Base-by-base conservation (phyloP, 2,329 filamentous ascomycete species). In the Talaromyces pinophilus region DNA sequence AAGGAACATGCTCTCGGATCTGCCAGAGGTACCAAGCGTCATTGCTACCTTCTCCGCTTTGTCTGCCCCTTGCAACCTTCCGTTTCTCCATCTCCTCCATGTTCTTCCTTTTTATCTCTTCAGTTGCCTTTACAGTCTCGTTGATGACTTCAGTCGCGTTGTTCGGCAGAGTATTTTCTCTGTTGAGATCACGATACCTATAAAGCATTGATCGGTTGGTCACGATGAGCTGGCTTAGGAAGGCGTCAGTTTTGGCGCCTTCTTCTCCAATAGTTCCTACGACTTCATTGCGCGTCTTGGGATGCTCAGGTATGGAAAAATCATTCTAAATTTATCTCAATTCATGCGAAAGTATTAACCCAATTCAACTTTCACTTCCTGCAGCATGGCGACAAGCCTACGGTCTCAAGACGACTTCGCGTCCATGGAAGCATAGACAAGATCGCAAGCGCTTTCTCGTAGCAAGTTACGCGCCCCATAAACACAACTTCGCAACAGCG, bases 221-320 rank as follows among this genome's bases (percentile, higher is more conserved):
- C 65, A 63, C 30, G 44, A 67, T 67, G 65, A 63, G 65, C 65
- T 67, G 60, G 65, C 62, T 67, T 38, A 50, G 40, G 60, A 67
- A 63, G 60, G 65, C 44, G 65, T 46, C 65, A 42, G 44, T 35
- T 30, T 19, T 59, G 55, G 61, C 54, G 54, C 61, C 65, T 17
- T 67, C n/a, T 30, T 63, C 52, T 62, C 52, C 42, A 19, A 11
- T 42, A 11, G 1, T 62, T 4, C 44, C 46, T 22, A n/a, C 54
- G 8, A 59, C 28, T 35, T 40, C 64, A 15, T 57, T 57, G 10
- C 60, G 54, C 61, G n/a, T 63, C 6, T 19, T 67, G 25, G 54
- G 44, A 10, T 52, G 42, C 17, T 59, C 52, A 63, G 60, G 65
- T 67, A 67, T 40, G 64, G 17, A 38, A 30, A 4, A 6, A n/a